phyloP scores from a whole-genome alignment of 192 early-diverging fungal species.

The Piromyces sp. region DNA sequence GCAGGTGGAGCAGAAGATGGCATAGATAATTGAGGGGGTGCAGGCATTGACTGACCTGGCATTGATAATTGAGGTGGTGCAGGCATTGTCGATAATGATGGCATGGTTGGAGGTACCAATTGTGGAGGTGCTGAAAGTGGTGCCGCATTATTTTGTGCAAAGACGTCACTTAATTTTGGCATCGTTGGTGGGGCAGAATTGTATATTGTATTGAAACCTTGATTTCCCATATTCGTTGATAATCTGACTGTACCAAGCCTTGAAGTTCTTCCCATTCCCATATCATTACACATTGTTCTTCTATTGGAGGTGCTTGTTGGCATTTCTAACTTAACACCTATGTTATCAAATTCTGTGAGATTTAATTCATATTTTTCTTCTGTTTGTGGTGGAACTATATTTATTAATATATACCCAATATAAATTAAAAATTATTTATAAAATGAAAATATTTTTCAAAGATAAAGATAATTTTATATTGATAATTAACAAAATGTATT shows the following conservation, averaged over 20 bases:
- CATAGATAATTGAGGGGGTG: background rate
- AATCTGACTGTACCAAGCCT: background rate
- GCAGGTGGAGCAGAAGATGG: background rate
- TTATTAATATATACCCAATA: no score
- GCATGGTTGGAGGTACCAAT: background rate
- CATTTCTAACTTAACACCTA: background rate
- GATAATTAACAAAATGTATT: no score
- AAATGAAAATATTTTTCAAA: no score
- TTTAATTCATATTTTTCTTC: background rate
- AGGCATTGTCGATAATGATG: background rate
- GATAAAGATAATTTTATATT: no score
- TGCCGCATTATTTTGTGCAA: background rate
- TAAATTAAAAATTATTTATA: no score
- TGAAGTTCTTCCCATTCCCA: background rate
- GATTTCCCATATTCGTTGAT: background rate
- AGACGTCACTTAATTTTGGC: background rate
- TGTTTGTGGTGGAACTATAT: background rate
- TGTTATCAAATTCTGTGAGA: background rate
- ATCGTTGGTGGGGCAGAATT: background rate
- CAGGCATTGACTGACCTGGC: background rate
- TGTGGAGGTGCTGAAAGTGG: background rate
- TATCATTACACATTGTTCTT: background rate
- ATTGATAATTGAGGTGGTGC: background rate
- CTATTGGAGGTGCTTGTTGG: background rate
- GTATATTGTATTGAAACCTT: background rate